Percentiles rank a stretch among this genome's conserved stretches.
Conservation (phyloP, 805 yeast species). For the Candida fluviatilis region DNA sequence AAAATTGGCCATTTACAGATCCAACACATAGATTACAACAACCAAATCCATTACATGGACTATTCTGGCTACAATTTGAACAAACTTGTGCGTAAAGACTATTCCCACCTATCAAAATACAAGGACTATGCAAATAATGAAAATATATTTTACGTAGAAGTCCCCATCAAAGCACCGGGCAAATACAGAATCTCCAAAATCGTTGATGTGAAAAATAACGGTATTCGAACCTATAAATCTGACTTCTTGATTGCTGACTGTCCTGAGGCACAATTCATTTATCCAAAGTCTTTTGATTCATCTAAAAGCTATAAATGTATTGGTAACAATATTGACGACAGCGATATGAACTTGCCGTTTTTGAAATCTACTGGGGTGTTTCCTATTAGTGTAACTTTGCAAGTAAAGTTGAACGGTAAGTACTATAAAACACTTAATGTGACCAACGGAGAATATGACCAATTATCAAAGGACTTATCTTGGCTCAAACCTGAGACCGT, state of each 20-base stretch:
- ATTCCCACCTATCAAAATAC: constrained; percentile 24
- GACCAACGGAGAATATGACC: constrained; percentile 14
- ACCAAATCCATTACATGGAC: constrained; percentile 43
- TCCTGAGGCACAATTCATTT: constrained; percentile 61
- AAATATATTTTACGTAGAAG: constrained; percentile 52
- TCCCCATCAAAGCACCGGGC: constrained; percentile 71
- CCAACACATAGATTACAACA: constrained; percentile 53
- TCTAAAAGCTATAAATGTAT: constrained; percentile 52
- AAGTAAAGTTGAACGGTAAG: constrained; percentile 23
- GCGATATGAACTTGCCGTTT: constrained; percentile 32
- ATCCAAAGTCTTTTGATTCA: constrained; percentile 23
- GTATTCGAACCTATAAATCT: constrained; percentile 56
- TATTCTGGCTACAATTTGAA: constrained; percentile 56
- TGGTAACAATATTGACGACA: constrained; percentile 39
- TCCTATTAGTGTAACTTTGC: constrained; percentile 43
- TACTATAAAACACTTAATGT: constrained; percentile 18
- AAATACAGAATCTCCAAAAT: constrained; percentile 68
- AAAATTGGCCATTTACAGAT: constrained; percentile 67
- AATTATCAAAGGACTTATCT: constrained; percentile 31
- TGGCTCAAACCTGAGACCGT: constrained; percentile 19
- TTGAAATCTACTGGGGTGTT: constrained; percentile 71
- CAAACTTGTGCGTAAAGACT: constrained; percentile 27
- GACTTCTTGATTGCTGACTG: constrained; percentile 69
- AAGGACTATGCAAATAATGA: constrained; percentile 26
- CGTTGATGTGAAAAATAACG: constrained; percentile 57